Conservation (phyloP, 73 alveolate species). For the Paramecium primaurelia region DNA sequence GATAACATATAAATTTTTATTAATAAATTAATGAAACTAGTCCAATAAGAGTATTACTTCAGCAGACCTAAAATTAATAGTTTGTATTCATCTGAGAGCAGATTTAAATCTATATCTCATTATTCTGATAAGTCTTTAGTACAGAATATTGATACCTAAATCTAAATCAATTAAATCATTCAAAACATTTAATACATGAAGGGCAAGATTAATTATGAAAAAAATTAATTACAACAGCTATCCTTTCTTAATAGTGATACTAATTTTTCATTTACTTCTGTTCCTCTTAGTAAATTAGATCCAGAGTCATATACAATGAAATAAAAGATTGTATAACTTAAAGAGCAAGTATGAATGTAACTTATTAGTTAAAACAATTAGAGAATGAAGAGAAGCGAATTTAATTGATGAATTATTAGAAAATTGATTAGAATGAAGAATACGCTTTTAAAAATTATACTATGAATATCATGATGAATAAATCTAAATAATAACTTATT, state of each 20-base stretch:
- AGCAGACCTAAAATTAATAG: neutral
- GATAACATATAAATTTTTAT: neutral
- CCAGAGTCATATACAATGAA: neutral
- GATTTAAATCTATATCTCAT: neutral
- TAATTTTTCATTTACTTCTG: neutral
- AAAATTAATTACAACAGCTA: neutral
- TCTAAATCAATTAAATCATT: neutral
- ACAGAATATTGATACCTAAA: neutral
- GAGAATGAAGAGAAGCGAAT: neutral
- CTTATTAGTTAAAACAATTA: neutral
- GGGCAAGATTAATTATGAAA: neutral
- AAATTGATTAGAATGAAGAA: neutral
- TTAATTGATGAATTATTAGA: neutral
- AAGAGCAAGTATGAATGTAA: neutral
- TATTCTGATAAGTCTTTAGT: neutral
- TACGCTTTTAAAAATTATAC: neutral
- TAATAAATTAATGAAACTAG: neutral
- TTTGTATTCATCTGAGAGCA: neutral
- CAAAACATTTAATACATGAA: neutral
- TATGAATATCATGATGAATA: neutral
- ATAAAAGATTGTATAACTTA: neutral
- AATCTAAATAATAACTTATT: neutral
- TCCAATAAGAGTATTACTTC: neutral
- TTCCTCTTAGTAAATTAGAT: neutral
- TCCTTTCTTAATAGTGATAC: neutral